These are phyloP conservation scores for Claviceps pazoutovae DNA, from an alignment of 2,329 filamentous ascomycete genomes.

Conservation along the genomic window DNA sequence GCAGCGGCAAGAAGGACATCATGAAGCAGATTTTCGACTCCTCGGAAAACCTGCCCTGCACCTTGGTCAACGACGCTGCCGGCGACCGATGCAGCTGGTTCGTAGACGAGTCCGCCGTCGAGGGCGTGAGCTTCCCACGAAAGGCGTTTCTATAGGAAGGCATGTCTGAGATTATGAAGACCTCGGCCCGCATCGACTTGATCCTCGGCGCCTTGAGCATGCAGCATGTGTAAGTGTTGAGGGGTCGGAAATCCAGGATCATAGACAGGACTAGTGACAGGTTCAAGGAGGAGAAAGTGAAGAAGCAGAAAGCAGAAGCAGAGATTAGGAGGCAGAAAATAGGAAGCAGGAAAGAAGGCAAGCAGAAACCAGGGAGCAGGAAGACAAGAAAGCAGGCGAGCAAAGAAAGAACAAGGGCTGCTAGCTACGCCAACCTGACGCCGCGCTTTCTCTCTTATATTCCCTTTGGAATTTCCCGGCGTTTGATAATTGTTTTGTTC, in stretches of 20 bases:
- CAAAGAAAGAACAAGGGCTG: no score
- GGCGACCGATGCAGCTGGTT: constrained; percentile 93
- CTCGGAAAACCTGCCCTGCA: constrained; percentile 60
- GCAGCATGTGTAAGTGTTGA: not conserved
- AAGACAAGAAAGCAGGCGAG: no score
- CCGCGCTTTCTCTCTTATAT: not conserved
- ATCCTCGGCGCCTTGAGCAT: not conserved
- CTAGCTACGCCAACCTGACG: no score
- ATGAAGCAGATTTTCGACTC: constrained; percentile 85
- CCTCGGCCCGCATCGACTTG: not conserved
- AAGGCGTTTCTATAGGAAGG: constrained; percentile 42
- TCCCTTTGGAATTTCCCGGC: not conserved
- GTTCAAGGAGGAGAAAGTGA: no score
- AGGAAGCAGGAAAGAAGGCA: no score
- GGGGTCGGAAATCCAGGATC: no score
- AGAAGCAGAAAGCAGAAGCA: no score
- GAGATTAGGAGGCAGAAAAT: no score
- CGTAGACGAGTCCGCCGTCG: constrained; percentile 71
- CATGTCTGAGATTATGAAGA: not conserved
- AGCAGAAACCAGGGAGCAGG: not conserved
- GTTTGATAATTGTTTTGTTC: not conserved
- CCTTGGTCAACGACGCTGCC: constrained; percentile 70
- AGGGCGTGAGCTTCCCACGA: constrained; percentile 71
- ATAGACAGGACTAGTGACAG: no score
- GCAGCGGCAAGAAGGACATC: constrained; percentile 77